Conservation (phyloP, 768 basidiomycete species). For the Boletus vermiculosoides region DNA sequence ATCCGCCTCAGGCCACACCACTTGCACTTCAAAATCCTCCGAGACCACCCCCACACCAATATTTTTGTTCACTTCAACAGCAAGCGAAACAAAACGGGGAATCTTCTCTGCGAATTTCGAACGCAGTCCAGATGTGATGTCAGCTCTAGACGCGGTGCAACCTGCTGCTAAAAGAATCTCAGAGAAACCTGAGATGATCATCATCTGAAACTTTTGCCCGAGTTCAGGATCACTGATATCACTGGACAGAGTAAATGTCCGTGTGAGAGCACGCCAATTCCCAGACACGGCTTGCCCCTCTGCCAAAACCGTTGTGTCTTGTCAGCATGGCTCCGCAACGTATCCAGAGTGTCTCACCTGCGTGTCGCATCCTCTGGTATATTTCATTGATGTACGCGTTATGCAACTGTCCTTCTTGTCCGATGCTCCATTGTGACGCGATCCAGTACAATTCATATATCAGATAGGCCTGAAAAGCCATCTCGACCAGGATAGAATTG, state of each 20-base stretch:
- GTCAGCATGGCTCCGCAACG: neutral
- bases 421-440: conserved; percentile 23
- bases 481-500: conserved; percentile 32
- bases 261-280: conserved; percentile 8
- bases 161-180: conserved; percentile 31
- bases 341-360: conserved; percentile 27
- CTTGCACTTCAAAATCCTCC: conserved; percentile 27
- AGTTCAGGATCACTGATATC: conserved; percentile 14
- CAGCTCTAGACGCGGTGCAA: conserved; percentile 13
- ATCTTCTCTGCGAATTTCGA: conserved; percentile 43
- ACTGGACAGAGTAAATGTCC: neutral
- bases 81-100: conserved; percentile 40
- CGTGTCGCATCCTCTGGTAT: conserved; percentile 34
- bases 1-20: conserved; percentile 7
- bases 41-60: conserved; percentile 24
- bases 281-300: conserved; percentile 44
- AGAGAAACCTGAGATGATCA: conserved; percentile 20
- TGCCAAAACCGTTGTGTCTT: conserved; percentile 10
- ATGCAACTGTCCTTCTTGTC: conserved; percentile 13
- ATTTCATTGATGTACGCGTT: conserved; percentile 22
- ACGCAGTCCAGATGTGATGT: conserved; percentile 40
- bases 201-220: conserved; percentile 4
- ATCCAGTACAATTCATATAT: conserved; percentile 21
- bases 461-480: conserved; percentile 31
- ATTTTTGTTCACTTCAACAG: conserved; percentile 42